Conservation (phyloP, 495 filamentous ascomycete genomes). For the Podospora didyma region DNA sequence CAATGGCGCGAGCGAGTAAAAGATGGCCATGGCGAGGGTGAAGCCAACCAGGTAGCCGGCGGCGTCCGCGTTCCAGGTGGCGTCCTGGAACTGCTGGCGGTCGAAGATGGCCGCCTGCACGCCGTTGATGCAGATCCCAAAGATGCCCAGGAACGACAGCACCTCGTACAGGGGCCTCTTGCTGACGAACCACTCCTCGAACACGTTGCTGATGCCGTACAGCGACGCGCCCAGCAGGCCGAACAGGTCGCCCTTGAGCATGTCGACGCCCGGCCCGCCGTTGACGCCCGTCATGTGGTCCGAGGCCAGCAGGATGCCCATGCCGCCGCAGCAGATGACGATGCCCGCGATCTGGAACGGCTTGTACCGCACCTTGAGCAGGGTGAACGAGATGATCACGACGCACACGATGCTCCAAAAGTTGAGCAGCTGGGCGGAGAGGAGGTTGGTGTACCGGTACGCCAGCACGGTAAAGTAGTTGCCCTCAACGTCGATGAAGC, state of each 20-base stretch:
- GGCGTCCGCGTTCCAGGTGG: constrained; percentile 64
- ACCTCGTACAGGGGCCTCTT: constrained; percentile 90
- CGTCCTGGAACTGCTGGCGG: constrained; percentile 61
- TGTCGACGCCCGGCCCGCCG: constrained; percentile 57
- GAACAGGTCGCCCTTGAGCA: constrained; percentile 90
- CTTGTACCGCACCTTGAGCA: constrained; percentile 87
- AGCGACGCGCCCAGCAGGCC: constrained; percentile 82
- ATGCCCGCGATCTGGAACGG: constrained; percentile 79
- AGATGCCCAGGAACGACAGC: constrained; percentile 83
- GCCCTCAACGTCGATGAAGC: constrained; percentile 90
- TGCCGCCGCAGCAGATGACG: constrained; percentile 84
- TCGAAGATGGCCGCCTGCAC: constrained; percentile 89
- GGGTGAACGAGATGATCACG: constrained; percentile 73
- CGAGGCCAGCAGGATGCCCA: constrained; percentile 81
- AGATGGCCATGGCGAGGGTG: constrained; percentile 73
- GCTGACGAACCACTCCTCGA: constrained; percentile 89
- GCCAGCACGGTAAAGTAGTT: constrained; percentile 97
- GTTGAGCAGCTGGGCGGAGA: constrained; percentile 92
- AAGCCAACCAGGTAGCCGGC: constrained; percentile 83
- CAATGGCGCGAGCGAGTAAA: constrained; percentile 84
- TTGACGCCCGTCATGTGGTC: constrained; percentile 77
- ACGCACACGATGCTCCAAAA: constrained; percentile 98
- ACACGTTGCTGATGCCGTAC: constrained; percentile 87
- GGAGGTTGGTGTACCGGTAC: constrained; percentile 86
- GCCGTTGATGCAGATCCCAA: constrained; percentile 87